phyloP scores from a whole-genome alignment of 73 alveolate species.

The Stentor roeselii region DNA sequence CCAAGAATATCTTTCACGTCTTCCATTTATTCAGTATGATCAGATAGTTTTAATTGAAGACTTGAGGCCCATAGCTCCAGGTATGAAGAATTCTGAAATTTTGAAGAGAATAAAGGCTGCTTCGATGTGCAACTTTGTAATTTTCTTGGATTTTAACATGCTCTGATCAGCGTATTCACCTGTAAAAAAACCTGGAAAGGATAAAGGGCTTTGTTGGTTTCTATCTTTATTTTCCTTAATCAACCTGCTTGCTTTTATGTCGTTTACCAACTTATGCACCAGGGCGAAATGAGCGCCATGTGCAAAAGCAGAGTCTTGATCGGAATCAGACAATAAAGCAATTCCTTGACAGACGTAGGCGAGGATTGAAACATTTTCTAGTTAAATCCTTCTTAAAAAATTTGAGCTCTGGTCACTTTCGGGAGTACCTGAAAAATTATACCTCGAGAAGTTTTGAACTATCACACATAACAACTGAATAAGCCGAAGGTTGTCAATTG shows the following conservation, averaged over 20 bases:
- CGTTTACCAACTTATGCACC: background rate
- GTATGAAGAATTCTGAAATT: too few relatives aligned
- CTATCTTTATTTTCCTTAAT: too few relatives aligned
- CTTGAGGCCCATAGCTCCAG: too few relatives aligned
- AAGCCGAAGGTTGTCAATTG: background rate
- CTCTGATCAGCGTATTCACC: too few relatives aligned
- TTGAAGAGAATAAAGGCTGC: too few relatives aligned
- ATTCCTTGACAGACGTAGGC: background rate
- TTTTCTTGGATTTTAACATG: too few relatives aligned
- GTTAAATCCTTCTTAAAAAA: background rate
- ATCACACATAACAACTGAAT: background rate
- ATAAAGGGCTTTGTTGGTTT: too few relatives aligned
- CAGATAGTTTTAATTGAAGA: too few relatives aligned
- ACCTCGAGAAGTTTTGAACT: background rate
- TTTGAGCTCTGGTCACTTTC: background rate
- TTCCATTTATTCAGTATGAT: slow-evolving; percentile 23
- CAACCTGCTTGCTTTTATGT: too few relatives aligned
- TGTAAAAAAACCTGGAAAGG: too few relatives aligned
- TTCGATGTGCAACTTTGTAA: too few relatives aligned
- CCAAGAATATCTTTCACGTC: slow-evolving; percentile 12
- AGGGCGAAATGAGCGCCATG: background rate
- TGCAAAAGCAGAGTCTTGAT: background rate
- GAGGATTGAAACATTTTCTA: background rate
- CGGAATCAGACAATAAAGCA: background rate
- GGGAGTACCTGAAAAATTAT: background rate